These are phyloP conservation scores for Medicago truncatula DNA, from an alignment of 306 rosid genomes.

Conservation along the genomic window DNA sequence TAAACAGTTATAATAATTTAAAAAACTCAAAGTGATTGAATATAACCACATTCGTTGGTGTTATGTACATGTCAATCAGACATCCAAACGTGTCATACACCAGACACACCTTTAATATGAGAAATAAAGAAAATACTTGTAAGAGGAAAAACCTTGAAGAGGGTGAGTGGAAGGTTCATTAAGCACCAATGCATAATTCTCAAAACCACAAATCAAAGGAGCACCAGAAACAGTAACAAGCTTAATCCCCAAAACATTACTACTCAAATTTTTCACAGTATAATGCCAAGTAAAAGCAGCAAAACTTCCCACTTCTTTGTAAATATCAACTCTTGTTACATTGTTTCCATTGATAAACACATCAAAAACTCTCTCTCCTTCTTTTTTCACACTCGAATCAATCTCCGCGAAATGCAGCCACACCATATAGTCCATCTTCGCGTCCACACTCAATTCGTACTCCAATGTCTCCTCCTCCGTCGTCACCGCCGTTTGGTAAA, in stretches of 20 bases:
- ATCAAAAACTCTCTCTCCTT: constrained; percentile 82
- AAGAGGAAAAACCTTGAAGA: constrained; percentile 67
- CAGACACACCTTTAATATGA: too few relatives aligned
- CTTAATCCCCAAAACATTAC: constrained; percentile 52
- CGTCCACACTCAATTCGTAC: constrained; percentile 78
- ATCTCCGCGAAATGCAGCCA: constrained; percentile 95
- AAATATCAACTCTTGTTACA: constrained; percentile 69
- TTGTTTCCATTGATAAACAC: constrained; percentile 63
- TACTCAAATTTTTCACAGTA: constrained; percentile 72
- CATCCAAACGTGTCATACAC: too few relatives aligned
- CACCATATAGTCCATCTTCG: constrained; percentile 85
- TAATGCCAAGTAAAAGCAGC: constrained; percentile 65
- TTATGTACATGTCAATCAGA: too few relatives aligned
- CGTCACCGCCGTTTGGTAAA: constrained; percentile 75
- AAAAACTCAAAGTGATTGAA: too few relatives aligned
- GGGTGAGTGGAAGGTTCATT: constrained; percentile 76
- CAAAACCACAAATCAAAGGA: constrained; percentile 73
- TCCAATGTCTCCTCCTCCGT: constrained; percentile 41
- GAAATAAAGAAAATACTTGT: too few relatives aligned
- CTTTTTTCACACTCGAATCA: constrained; percentile 68
- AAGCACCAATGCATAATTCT: constrained; percentile 86
- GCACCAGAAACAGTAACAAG: constrained; percentile 67
- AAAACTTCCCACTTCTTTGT: constrained; percentile 69
- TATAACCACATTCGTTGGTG: too few relatives aligned
- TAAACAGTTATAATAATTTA: too few relatives aligned